phyloP scores from a whole-genome alignment of 805 yeast genomes.

The Kuraishia molischiana region DNA sequence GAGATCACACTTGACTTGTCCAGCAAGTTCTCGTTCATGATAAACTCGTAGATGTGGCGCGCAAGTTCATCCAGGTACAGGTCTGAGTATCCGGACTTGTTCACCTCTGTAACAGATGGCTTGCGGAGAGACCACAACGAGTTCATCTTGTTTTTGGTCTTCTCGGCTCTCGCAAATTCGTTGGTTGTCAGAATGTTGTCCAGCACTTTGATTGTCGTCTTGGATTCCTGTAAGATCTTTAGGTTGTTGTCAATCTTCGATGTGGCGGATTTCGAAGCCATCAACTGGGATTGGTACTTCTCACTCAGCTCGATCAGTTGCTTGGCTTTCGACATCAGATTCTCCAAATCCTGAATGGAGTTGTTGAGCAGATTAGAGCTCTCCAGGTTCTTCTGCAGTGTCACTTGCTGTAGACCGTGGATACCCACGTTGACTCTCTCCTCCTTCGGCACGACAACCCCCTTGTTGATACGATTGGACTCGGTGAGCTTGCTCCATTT shows the following conservation, averaged over 20 bases:
- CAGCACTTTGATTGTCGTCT: conserved; percentile 16
- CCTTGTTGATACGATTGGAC: conserved; percentile 20
- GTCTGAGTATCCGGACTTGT: conserved; percentile 9
- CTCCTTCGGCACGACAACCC: conserved; percentile 18
- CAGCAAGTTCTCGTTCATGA: conserved; percentile 32
- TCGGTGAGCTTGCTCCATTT: conserved; percentile 31
- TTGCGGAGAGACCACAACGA: conserved; percentile 9
- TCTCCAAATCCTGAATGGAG: conserved; percentile 70
- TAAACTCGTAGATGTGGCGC: conserved; percentile 69
- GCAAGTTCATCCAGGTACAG: conserved; percentile 53
- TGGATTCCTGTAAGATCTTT: conserved; percentile 17
- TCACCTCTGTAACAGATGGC: neutral
- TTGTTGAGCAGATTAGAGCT: conserved; percentile 53
- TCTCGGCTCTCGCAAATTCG: conserved; percentile 14
- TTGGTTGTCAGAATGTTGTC: conserved; percentile 17
- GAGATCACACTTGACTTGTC: conserved; percentile 45
- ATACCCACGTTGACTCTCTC: conserved; percentile 36
- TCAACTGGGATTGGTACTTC: conserved; percentile 22
- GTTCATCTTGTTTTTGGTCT: conserved; percentile 11
- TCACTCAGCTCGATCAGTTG: conserved; percentile 53
- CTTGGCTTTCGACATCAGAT: conserved; percentile 67
- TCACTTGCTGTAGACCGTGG: conserved; percentile 52
- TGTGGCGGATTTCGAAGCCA: conserved; percentile 2
- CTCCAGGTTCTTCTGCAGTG: conserved; percentile 42
- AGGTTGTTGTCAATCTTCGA: conserved; percentile 14